Base-by-base conservation (phyloP, 108 stramenopile genomes). In the Nitzschia sp. region DNA sequence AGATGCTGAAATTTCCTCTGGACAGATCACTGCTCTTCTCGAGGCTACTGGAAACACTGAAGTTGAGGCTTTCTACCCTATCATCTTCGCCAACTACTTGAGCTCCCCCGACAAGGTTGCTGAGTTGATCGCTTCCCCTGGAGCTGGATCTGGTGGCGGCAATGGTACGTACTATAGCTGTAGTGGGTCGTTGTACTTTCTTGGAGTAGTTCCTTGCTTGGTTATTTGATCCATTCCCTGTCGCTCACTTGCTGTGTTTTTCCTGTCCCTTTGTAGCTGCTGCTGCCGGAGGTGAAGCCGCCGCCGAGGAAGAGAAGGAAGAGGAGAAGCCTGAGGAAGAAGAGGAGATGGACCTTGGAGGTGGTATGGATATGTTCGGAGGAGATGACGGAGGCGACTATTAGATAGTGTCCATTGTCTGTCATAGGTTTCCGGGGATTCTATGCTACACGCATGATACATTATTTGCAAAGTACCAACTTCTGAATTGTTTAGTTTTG, bases 61-160 rank as follows among this genome's bases (percentile, higher is more conserved):
- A 59, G 97, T 97, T 14, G 93, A 95, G 62, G 84, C 91, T 39
- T 97, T 93, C 77, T 95, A 94, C 87, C 97, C 97, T 60, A 94
- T 93, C 66, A 92, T 97, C 69, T 95, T 95, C 65, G 69, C 95
- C 42, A 89, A 92, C 77, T 96, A 81, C 83, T 74, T 95, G 60
- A 76, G 60, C 25, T 77, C 78, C 41, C 79, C 86, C 10, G 86
- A 86, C 42, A 94, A 94, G 76, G 83, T 95, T 65, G 85, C 85
- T 40, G 51, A 89, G 61, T 76, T 96, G 53, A 95, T 97, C 68
- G 76, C 86, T 41, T 61, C 77, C 42, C 93, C 91, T 15, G 87
- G 81, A 24, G 90, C 83, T 38, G 88, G 87, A 25, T 84, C 89
- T 38, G 93, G 91, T 25, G 95, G 68, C 17, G 68, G 68, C 21